A percentile compares a stretch with the other conserved stretches of the same genome.
phyloP scores from a whole-genome alignment of 495 filamentous ascomycete genomes.

The Bacidia gigantensis region DNA sequence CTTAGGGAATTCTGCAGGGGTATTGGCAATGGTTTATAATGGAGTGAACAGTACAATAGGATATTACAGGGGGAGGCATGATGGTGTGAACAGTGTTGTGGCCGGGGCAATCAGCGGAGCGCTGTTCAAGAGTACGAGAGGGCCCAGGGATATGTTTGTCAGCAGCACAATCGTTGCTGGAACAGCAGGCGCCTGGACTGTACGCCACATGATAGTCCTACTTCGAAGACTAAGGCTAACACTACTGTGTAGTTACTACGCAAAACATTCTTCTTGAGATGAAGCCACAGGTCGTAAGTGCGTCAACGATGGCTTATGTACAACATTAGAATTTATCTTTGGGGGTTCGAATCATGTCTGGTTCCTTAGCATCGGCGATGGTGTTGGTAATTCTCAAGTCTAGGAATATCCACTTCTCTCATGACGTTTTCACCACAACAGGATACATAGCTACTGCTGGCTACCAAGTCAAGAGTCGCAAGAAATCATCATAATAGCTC shows the following conservation, averaged over 20 bases:
- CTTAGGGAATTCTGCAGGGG: constrained; percentile 86
- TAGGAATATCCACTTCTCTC: neutral
- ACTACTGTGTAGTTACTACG: constrained; percentile 36
- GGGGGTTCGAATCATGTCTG: neutral
- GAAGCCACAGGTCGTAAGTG: neutral
- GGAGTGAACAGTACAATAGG: constrained; percentile 86
- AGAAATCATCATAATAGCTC: too few relatives aligned
- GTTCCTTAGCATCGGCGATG: neutral
- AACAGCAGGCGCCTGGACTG: constrained; percentile 76
- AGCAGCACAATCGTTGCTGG: constrained; percentile 75
- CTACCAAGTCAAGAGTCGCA: too few relatives aligned
- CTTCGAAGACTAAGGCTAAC: constrained; percentile 24
- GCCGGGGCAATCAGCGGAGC: constrained; percentile 80
- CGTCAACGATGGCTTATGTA: neutral
- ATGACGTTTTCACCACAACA: neutral
- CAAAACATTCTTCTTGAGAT: constrained; percentile 37
- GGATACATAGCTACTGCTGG: neutral
- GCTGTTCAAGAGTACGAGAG: constrained; percentile 90
- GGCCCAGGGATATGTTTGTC: constrained; percentile 81
- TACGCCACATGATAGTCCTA: constrained; percentile 30
- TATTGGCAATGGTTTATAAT: constrained; percentile 91
- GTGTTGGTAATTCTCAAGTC: neutral
- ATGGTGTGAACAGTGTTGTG: constrained; percentile 71
- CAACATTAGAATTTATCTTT: neutral
- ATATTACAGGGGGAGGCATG: constrained; percentile 75